Evolutionary conservation across 129 eudicot genomes (phyloP), one percentile per base, ranked within the genome.

Genomic region (Saussurea involucrata): DNA sequence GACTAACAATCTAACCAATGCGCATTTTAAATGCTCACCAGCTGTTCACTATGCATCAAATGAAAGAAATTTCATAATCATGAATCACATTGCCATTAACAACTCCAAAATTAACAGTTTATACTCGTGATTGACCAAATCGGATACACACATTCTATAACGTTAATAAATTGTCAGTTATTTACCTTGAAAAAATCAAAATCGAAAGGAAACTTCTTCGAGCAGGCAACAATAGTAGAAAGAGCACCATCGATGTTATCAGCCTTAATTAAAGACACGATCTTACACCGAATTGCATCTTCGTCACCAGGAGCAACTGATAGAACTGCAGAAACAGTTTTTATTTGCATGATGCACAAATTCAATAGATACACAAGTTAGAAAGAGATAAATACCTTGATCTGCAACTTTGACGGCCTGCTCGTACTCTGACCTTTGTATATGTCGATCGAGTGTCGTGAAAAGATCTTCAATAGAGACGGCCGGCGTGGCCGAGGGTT

Each of bases 221-320:
- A 76, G 60, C 73, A 83, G 46, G 72, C 66, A 42, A 70, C 71
- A 71, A 91, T 86, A 29, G 86, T 66, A 8, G 79, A 36, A 65
- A 95, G 70, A 24, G 99, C 99, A 13, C 77, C 90, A 61, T 92
- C 97, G 60, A 92, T 81, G 32, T 70, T 83, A 74, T 92, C 97
- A 6, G 66, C 85, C 83, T 86, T 86, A 66, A 95, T 88, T 75
- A 86, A 69, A 25, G 99, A 88, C 53, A 92, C 96, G 40, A 92
- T 73, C 77, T 95, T 92, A 24, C 97, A 95, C 18, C 82, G 79
- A 21, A 92, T 81, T 27, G 99, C 99, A 71, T 95, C 99, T 78
- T 92, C 97, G 76, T 95, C 99, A 63, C 86, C 90, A 25, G 97
- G 97, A 63, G 88, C 87, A 73, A 84, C 61, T 34, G 90, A 65